Evolutionary conservation across 257 asterid species (phyloP), one percentile per base, ranked within the genome.

Genomic region (Datura wrightii): DNA sequence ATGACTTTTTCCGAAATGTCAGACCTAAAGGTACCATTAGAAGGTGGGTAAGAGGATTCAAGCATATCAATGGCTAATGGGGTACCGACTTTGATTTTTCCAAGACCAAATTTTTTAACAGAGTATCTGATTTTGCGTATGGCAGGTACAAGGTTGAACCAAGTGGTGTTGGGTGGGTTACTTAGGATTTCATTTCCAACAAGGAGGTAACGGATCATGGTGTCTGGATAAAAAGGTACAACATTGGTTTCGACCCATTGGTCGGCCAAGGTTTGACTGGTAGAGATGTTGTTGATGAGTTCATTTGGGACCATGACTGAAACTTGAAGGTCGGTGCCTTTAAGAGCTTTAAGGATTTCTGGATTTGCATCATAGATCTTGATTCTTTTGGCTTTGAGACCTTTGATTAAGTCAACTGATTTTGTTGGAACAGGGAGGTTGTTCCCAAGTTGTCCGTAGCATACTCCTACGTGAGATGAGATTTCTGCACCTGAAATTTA

Each of bases 361-460:
- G 96, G 94, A 59, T 90, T 92, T 1, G 94, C 86, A 80, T 89
- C 95, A 86, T 96, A 96, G 91, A 96, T 91, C 89, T 96, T 96
- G 90, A 96, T 88, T 72, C 93, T 84, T 82, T 90, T 90, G 83
- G 94, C 97, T 50, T 91, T 88, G 86, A 96, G 92, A 3, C 88
- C 86, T 18, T 88, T 86, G 89, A 93, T 90, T 83, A 96, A 92
- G 13, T 91, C 39, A 5, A 91, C 84, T 15, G 99, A 93, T 44
- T 87, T 67, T 7, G 88, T 31, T 19, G 97, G 97, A 15, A 87
- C 10, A 18, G 94, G 96, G 54, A 96, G 95, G 58, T 96, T 89
- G 92, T 94, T 91, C 16, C 98, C 99, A n/a, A 96, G 94, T 58
- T 93, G 94, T 70, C 98, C 99, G 82, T 96, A 93, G 91, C 98